A percentile compares a stretch with the other conserved stretches of the same genome.
phyloP scores from a whole-genome alignment of 2,329 filamentous ascomycete genomes.

The Fusarium aywerte region DNA sequence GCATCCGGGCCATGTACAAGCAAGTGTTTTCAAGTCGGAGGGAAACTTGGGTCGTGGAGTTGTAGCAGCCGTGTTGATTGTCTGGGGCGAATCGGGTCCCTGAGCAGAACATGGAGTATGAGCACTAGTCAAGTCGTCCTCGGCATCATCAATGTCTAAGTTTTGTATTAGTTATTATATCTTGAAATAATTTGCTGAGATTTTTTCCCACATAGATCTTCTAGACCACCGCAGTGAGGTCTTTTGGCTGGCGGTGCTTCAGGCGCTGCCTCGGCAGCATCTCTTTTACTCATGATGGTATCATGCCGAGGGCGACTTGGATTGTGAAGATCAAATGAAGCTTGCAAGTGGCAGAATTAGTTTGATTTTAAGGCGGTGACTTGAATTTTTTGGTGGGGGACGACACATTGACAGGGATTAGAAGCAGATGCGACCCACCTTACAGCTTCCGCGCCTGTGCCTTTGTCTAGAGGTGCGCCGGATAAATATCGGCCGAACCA shows the following conservation, averaged over 20 bases:
- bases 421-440: conserved; percentile 8
- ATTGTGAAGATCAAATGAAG: conserved; percentile 22
- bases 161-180: conserved; percentile 18
- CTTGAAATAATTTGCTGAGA: neutral
- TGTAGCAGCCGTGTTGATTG: conserved; percentile 48
- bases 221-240: conserved; percentile 27
- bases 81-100: conserved; percentile 49
- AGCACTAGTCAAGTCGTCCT: conserved; percentile 49
- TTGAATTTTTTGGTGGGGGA: conserved; percentile 47
- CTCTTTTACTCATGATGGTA: conserved; percentile 51
- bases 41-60: conserved; percentile 66
- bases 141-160: conserved; percentile 48
- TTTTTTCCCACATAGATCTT: conserved; percentile 40
- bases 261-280: conserved; percentile 40
- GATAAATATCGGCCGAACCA: conserved; percentile 49
- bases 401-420: conserved; percentile 13
- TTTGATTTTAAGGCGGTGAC: conserved; percentile 51
- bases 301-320: conserved; percentile 27
- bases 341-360: conserved; percentile 49
- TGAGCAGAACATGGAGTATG: conserved; percentile 50
- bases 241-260: conserved; percentile 47
- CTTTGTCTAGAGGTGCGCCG: conserved; percentile 30
- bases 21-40: conserved; percentile 79
- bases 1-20: conserved; percentile 79
- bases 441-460: neutral